Base-by-base conservation (phyloP, 2,329 filamentous ascomycete genomes). In the Pseudomassariella vexata region DNA sequence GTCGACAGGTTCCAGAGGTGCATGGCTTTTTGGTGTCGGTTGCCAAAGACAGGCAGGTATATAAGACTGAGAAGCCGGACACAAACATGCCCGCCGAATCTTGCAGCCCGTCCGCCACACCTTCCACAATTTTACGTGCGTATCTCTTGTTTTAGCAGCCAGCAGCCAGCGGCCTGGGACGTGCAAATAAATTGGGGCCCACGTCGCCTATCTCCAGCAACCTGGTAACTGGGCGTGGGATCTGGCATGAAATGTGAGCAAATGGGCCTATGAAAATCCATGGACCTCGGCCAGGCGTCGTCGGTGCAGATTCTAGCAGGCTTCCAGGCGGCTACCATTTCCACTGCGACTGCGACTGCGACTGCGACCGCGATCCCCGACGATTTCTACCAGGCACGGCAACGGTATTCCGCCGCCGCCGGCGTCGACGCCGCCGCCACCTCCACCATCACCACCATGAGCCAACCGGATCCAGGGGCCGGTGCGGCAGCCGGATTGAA, bases 401-500 rank as follows among this genome's bases (percentile, higher is more conserved):
- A n/a, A n/a, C n/a, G n/a, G n/a, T n/a, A n/a, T n/a, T n/a, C n/a
- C n/a, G n/a, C n/a, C n/a, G n/a, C n/a, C n/a, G n/a, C n/a, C n/a
- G n/a, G n/a, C n/a, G n/a, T n/a, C n/a, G n/a, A n/a, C n/a, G n/a
- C n/a, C n/a, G n/a, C n/a, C n/a, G n/a, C n/a, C n/a, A n/a, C n/a
- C n/a, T n/a, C n/a, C n/a, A n/a, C n/a, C n/a, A n/a, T n/a, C 31
- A 21, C 23, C 31, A 37, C 28, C 25, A 49, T 47, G 45, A 39
- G 46, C 25, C 44, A 44, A 22, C 29, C 39, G 20, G 41, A 44
- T 36, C 44, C 39, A 28, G 35, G 40, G 37, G 22, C 42, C 38
- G 44, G 39, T 30, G 37, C 34, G 19, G 36, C 32, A 24, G 40
- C 36, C 34, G 47, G 48, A 28, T 25, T 48, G 28, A 67, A 60